Conservation (phyloP, 768 basidiomycete species). For the Russula lepida region DNA sequence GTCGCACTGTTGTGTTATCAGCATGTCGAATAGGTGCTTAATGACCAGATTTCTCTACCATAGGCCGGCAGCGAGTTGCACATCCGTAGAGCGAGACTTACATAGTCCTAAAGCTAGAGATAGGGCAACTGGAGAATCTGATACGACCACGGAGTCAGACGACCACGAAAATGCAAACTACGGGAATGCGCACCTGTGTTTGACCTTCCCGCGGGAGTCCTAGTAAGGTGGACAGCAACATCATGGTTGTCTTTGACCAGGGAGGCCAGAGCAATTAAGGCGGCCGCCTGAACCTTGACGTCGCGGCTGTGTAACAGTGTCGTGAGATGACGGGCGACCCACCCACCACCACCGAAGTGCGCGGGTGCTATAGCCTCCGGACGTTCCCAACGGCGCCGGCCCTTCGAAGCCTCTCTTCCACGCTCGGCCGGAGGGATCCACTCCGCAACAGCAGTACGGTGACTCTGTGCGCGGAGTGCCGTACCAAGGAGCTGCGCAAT, state of each 20-base stretch:
- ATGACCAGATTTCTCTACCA: slow-evolving; percentile 38
- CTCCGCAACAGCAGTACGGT: slow-evolving; percentile 45
- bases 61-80: slow-evolving; percentile 62
- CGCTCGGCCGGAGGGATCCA: slow-evolving; percentile 59
- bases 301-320: slow-evolving; percentile 44
- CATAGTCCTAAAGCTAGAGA: slow-evolving; percentile 41
- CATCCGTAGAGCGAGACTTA: slow-evolving; percentile 50
- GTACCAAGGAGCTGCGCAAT: slow-evolving; percentile 53
- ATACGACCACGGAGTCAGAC: too few relatives aligned
- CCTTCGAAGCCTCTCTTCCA: slow-evolving; percentile 40
- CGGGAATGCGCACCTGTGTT: slow-evolving; percentile 1
- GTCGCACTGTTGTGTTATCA: slow-evolving; percentile 39
- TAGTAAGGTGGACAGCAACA: slow-evolving; percentile 44
- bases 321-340: slow-evolving; percentile 48
- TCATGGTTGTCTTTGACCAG: slow-evolving; percentile 53
- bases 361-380: slow-evolving; percentile 35
- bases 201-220: slow-evolving; percentile 20
- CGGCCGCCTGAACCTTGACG: slow-evolving; percentile 59
- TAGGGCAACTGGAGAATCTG: slow-evolving; percentile 31
- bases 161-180: background rate
- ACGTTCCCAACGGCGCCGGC: slow-evolving; percentile 71
- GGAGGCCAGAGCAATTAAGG: slow-evolving; percentile 53
- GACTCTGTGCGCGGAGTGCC: slow-evolving; percentile 39
- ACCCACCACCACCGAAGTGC: slow-evolving; percentile 36
- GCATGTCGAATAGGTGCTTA: background rate